Percentiles rank a stretch among this genome's conserved stretches.
Conservation (phyloP, 495 filamentous ascomycete species). For the Darksidea phi region DNA sequence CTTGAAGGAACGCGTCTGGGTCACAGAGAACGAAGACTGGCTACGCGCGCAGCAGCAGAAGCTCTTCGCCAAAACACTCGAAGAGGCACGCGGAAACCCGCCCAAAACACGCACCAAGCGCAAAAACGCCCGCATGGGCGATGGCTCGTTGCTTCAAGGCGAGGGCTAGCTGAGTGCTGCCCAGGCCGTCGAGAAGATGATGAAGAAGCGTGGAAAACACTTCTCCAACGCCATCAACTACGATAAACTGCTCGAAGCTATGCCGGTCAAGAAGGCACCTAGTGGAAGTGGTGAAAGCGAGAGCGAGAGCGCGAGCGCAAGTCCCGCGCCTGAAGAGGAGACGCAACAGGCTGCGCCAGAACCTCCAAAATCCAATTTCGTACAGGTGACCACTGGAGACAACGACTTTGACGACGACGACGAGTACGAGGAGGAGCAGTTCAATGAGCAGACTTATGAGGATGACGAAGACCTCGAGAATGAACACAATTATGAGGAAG, state of each 20-base stretch:
- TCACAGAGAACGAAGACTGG: slow-evolving; percentile 89
- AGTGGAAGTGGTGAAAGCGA: no score
- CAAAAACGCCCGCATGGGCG: slow-evolving; percentile 58
- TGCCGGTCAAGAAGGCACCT: no score
- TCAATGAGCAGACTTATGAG: no score
- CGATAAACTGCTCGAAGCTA: slow-evolving; percentile 47
- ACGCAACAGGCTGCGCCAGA: no score
- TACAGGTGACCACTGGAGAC: no score
- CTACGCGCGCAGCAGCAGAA: slow-evolving; percentile 79
- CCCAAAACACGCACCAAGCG: slow-evolving; percentile 37
- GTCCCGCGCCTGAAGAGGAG: no score
- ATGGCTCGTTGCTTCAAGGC: slow-evolving; percentile 48
- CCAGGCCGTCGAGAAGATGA: slow-evolving; percentile 71
- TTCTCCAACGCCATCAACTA: slow-evolving; percentile 86
- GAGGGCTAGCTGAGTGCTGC: slow-evolving; percentile 59
- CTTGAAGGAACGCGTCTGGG: slow-evolving; percentile 89
- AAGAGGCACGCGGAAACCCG: slow-evolving; percentile 45
- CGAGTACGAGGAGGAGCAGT: no score
- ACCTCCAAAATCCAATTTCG: no score
- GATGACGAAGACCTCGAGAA: no score
- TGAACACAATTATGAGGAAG: no score
- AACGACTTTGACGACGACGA: no score
- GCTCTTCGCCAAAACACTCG: slow-evolving; percentile 62
- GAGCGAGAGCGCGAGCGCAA: no score
- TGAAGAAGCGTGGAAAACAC: slow-evolving; percentile 58